A percentile compares a stretch with the other conserved stretches of the same genome.
These are phyloP conservation scores for Ascocoryne sarcoides DNA, from an alignment of 2,329 filamentous ascomycete genomes.

Conservation along the genomic window DNA sequence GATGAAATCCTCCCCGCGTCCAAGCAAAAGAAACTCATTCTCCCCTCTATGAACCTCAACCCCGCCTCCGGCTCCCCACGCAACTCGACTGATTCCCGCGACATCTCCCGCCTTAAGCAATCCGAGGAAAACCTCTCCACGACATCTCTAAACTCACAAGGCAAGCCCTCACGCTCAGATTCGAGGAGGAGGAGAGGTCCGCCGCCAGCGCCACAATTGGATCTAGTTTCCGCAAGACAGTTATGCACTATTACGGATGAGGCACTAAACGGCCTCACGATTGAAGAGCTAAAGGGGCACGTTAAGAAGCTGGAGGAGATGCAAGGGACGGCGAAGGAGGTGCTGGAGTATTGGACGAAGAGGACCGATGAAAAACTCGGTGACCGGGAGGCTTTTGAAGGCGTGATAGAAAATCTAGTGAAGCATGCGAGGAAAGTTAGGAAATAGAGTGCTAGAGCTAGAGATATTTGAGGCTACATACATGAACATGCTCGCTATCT, in stretches of 20 bases:
- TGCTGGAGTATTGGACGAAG: slow-evolving; percentile 83
- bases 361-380: slow-evolving; percentile 77
- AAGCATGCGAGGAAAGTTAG: slow-evolving; percentile 81
- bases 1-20: slow-evolving; percentile 95
- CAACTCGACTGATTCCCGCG: slow-evolving; percentile 43
- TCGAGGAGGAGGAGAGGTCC: slow-evolving; percentile 43
- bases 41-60: slow-evolving; percentile 62
- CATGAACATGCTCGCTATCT: not conserved
- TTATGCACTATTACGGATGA: slow-evolving; percentile 78
- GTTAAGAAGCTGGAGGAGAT: slow-evolving; percentile 59
- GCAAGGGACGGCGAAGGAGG: slow-evolving; percentile 62
- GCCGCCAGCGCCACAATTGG: slow-evolving; percentile 63
- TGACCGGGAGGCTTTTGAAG: slow-evolving; percentile 89
- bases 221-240: slow-evolving; percentile 69
- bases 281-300: slow-evolving; percentile 66
- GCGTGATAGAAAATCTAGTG: slow-evolving; percentile 92
- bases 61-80: slow-evolving; percentile 43
- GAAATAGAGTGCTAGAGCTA: no score
- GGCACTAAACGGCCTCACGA: slow-evolving; percentile 70
- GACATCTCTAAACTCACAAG: slow-evolving; percentile 51
- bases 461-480: slow-evolving; percentile 1
- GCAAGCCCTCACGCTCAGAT: slow-evolving; percentile 38
- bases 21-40: slow-evolving; percentile 94
- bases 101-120: slow-evolving; percentile 23
- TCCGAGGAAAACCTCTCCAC: slow-evolving; percentile 43